A percentile compares a stretch with the other conserved stretches of the same genome.
Evolutionary conservation across 163 green algal species (phyloP).

Genomic region (Volvox carteri): DNA sequence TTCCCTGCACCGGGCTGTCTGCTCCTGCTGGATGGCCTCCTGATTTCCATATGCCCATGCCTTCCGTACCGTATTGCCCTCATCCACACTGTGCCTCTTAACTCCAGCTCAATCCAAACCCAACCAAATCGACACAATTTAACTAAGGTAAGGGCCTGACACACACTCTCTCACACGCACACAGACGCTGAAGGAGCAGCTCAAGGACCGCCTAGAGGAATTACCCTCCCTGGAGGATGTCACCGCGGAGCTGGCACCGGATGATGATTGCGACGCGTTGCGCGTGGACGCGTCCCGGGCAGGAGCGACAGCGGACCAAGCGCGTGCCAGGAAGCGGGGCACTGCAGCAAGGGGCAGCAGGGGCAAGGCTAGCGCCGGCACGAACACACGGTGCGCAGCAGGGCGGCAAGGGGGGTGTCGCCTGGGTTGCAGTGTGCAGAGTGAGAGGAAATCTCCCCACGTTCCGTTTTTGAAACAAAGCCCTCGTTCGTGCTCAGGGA

Average conservation of each 20-base stretch:
- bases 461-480: neutral
- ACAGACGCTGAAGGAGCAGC: neutral
- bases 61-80: too few relatives aligned
- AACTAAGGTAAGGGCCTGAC: too few relatives aligned
- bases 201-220: neutral
- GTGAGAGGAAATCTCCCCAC: neutral
- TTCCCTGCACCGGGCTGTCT: too few relatives aligned
- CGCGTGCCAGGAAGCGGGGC: neutral
- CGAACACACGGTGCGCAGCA: constrained; percentile 8
- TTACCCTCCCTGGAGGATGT: constrained; percentile 35
- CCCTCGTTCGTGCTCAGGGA: neutral
- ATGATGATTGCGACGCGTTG: neutral
- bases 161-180: too few relatives aligned
- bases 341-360: neutral
- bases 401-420: neutral
- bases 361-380: neutral
- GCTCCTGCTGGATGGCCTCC: too few relatives aligned
- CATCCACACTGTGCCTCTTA: too few relatives aligned
- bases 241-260: neutral
- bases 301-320: neutral
- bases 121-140: too few relatives aligned
- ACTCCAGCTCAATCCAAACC: too few relatives aligned
- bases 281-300: neutral
- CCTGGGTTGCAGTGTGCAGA: neutral
- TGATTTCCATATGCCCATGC: too few relatives aligned